Percentiles rank a stretch among this genome's conserved stretches.
Conservation (phyloP, 305 asterid genomes). For the Withania somnifera region DNA sequence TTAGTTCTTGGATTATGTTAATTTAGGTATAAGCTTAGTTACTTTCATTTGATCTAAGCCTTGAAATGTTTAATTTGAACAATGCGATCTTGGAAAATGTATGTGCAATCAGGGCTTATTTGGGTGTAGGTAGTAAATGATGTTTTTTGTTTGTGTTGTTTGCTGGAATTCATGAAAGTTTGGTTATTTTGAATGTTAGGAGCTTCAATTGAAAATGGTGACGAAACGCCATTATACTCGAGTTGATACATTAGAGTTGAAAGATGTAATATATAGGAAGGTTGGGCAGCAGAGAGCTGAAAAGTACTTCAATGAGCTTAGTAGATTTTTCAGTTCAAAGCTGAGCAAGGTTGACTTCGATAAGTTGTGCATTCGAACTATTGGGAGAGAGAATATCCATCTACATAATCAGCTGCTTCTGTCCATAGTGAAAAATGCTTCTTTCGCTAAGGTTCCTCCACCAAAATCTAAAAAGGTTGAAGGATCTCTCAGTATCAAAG, state of each 20-base stretch:
- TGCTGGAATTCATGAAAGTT: conserved; percentile 9
- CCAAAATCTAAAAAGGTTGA: conserved; percentile 33
- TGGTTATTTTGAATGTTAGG: conserved; percentile 16
- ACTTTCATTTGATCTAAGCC: not conserved
- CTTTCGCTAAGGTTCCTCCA: conserved; percentile 47
- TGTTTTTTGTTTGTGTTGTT: not conserved
- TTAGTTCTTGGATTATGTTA: not conserved
- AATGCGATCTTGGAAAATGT: not conserved
- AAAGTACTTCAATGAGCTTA: conserved; percentile 50
- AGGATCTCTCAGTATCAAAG: conserved; percentile 25
- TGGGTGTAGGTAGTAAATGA: conserved; percentile 2
- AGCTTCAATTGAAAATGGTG: conserved; percentile 40
- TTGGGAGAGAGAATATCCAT: conserved; percentile 63
- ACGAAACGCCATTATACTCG: conserved; percentile 45
- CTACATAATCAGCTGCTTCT: conserved; percentile 73
- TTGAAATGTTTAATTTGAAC: not conserved
- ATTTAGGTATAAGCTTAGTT: not conserved
- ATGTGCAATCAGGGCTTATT: not conserved
- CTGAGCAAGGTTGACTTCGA: conserved; percentile 53
- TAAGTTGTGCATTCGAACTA: conserved; percentile 34
- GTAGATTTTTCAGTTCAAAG: conserved; percentile 33
- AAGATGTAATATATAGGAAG: conserved; percentile 39
- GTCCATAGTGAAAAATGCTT: conserved; percentile 52
- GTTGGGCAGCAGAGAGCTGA: conserved; percentile 67
- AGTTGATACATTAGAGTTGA: conserved; percentile 54